Conservation (phyloP, 805 yeast genomes). For the Allodekkera sacchari region DNA sequence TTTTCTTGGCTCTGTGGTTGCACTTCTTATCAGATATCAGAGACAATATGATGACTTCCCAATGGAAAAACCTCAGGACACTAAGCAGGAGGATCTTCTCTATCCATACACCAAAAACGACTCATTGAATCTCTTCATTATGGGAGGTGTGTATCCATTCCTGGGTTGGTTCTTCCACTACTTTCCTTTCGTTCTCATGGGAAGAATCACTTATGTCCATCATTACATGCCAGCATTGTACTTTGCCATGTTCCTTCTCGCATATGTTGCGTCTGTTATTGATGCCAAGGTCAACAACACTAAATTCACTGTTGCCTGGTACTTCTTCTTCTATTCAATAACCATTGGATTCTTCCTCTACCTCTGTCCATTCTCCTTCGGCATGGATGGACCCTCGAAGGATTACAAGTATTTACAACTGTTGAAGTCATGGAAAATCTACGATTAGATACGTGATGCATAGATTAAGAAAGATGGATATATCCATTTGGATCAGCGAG, state of each 20-base stretch:
- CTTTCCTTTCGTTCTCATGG: conserved; percentile 86
- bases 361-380: conserved; percentile 67
- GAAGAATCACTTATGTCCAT: conserved; percentile 94
- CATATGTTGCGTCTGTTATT: conserved; percentile 45
- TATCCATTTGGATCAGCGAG: neutral
- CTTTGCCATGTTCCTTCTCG: conserved; percentile 78
- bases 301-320: conserved; percentile 27
- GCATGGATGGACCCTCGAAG: conserved; percentile 56
- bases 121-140: conserved; percentile 26
- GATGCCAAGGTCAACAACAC: conserved; percentile 15
- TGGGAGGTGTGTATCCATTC: conserved; percentile 79
- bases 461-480: neutral
- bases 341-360: conserved; percentile 52
- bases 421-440: conserved; percentile 46
- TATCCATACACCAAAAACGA: conserved; percentile 1
- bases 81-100: conserved; percentile 7
- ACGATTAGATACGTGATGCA: neutral
- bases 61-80: conserved; percentile 13
- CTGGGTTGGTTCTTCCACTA: conserved; percentile 86
- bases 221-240: conserved; percentile 93
- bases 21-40: conserved; percentile 66
- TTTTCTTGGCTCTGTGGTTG: conserved; percentile 38
- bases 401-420: conserved; percentile 45
- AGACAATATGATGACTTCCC: conserved; percentile 64
- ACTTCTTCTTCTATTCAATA: conserved; percentile 35